These are phyloP conservation scores for Dysphania ambrosioides DNA, from an alignment of 148 eudicot species.

Conservation along the genomic window DNA sequence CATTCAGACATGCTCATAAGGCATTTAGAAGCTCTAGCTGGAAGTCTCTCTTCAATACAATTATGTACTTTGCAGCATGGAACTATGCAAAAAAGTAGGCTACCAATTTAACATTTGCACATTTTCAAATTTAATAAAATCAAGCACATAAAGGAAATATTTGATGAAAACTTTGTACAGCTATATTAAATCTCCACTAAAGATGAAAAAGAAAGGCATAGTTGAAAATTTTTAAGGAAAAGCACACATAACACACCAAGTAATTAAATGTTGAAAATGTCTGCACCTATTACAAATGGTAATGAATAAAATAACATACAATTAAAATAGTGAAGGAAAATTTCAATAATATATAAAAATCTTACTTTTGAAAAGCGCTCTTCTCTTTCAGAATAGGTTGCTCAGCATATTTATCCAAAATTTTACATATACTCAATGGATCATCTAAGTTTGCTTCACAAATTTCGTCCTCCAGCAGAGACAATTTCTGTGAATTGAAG, in stretches of 20 bases:
- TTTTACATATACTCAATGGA: conserved; percentile 37
- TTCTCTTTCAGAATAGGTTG: conserved; percentile 64
- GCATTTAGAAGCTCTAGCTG: not conserved
- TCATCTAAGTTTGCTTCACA: conserved; percentile 45
- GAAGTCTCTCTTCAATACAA: not conserved
- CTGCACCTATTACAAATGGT: not conserved
- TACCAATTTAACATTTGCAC: not conserved
- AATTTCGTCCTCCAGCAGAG: conserved; percentile 59
- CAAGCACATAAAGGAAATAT: not conserved
- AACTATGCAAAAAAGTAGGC: not conserved
- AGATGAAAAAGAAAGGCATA: too few species aligned
- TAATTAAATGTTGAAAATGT: not conserved
- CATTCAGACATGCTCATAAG: too few species aligned
- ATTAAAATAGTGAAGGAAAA: too few species aligned
- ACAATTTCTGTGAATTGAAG: conserved; percentile 49
- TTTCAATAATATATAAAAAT: not conserved
- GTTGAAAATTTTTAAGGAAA: not conserved
- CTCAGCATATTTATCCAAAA: conserved; percentile 48
- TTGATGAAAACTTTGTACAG: not conserved
- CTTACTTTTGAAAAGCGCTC: conserved; percentile 64
- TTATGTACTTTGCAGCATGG: not conserved
- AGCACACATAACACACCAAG: not conserved
- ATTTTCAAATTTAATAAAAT: not conserved
- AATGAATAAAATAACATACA: not conserved
- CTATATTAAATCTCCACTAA: too few species aligned